phyloP scores from a whole-genome alignment of 2,329 filamentous ascomycete species.

The Tolypocladium paradoxum region DNA sequence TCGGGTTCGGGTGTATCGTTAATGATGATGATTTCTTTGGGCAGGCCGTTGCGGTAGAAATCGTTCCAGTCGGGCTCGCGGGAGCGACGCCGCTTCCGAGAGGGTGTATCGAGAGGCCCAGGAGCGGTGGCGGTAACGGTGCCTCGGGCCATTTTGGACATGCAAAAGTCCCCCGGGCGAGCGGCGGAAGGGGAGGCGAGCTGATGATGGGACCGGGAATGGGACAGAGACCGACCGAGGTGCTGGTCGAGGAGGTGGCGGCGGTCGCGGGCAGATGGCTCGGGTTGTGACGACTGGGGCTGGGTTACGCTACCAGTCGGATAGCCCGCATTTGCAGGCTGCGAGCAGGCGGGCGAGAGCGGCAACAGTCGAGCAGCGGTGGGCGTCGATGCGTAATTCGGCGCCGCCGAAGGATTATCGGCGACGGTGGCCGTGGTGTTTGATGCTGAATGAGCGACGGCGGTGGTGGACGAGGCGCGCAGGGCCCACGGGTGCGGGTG shows the following conservation, averaged over 20 bases:
- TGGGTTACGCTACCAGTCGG: constrained; percentile 21
- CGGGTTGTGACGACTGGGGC: constrained; percentile 17
- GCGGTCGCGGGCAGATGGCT: constrained; percentile 15
- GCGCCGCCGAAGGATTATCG: constrained; percentile 19
- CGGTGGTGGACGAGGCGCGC: no score
- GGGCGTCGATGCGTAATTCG: constrained; percentile 13
- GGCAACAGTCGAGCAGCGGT: constrained; percentile 13
- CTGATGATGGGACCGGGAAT: no score
- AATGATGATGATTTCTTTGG: constrained; percentile 79
- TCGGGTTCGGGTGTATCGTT: constrained; percentile 58
- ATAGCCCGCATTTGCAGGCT: constrained; percentile 16
- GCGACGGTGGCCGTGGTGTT: constrained; percentile 8
- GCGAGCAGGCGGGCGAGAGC: constrained; percentile 11
- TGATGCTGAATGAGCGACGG: no score
- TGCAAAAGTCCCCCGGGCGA: constrained; percentile 7
- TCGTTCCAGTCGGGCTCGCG: constrained; percentile 65
- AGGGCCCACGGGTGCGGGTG: no score
- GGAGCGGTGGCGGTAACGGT: constrained; percentile 12
- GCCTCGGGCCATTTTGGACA: not conserved
- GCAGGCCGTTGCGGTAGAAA: constrained; percentile 75
- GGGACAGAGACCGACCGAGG: constrained; percentile 5
- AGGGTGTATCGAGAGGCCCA: constrained; percentile 12
- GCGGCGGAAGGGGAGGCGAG: constrained; percentile 8
- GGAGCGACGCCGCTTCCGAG: constrained; percentile 44
- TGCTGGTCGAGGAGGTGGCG: constrained; percentile 9